These are phyloP conservation scores for Durusdinium trenchii DNA, from an alignment of 73 alveolate species.

Conservation along the genomic window DNA sequence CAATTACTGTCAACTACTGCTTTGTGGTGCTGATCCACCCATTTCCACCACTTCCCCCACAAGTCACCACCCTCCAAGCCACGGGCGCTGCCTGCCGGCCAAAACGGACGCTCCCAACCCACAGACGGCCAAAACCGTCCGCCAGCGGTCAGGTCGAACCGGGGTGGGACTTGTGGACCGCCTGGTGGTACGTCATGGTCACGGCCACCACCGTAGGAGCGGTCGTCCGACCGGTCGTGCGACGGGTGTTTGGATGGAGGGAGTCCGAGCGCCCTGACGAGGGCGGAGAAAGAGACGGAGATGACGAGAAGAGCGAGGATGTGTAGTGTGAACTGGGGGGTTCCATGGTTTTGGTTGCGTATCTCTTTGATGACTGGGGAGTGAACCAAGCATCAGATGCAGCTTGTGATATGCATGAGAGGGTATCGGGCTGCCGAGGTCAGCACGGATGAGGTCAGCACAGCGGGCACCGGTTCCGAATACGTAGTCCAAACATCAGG, in stretches of 20 bases:
- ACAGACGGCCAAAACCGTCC: too few species aligned
- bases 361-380: too few species aligned
- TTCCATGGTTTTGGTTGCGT: not conserved
- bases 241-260: not conserved
- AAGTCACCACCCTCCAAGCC: too few species aligned
- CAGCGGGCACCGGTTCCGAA: too few species aligned
- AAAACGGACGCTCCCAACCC: too few species aligned
- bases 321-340: not conserved
- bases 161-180: not conserved
- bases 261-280: not conserved
- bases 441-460: too few species aligned
- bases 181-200: constrained; percentile 59
- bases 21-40: too few species aligned
- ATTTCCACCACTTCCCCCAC: too few species aligned
- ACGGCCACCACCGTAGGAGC: constrained; percentile 57
- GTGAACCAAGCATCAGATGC: not conserved
- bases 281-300: not conserved
- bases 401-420: not conserved
- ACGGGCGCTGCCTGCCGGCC: too few species aligned
- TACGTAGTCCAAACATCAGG: too few species aligned
- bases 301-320: not conserved
- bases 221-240: not conserved
- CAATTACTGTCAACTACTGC: too few species aligned
- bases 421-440: too few species aligned
- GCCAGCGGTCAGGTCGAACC: constrained; percentile 21